phyloP scores from a whole-genome alignment of 768 basidiomycete species.

The Suillus subalutaceus region DNA sequence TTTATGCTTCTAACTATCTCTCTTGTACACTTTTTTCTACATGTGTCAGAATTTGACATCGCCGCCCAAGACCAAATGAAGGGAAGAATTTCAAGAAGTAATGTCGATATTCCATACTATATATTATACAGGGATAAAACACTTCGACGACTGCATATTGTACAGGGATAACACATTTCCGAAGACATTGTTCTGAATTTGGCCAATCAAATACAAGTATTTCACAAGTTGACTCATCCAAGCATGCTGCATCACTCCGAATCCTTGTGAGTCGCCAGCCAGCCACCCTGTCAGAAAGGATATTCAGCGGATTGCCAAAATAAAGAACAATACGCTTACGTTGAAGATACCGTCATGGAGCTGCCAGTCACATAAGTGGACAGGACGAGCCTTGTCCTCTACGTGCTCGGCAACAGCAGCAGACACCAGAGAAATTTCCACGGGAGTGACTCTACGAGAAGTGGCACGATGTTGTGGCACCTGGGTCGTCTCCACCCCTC shows the following conservation, averaged over 20 bases:
- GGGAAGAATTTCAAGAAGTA: not conserved
- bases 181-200: not conserved
- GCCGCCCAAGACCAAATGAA: not conserved
- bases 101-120: not conserved
- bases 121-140: not conserved
- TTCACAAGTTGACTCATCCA: not conserved
- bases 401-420: conserved; percentile 24
- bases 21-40: not conserved
- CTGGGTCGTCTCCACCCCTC: conserved; percentile 3
- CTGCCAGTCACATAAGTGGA: conserved; percentile 27
- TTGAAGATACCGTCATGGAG: conserved; percentile 23
- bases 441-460: conserved; percentile 20
- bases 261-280: conserved; percentile 10
- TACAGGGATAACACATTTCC: not conserved
- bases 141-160: not conserved
- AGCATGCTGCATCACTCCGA: not conserved
- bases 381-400: conserved; percentile 19
- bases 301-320: not conserved
- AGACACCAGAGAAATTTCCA: conserved; percentile 25
- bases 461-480: conserved; percentile 12
- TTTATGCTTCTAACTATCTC: not conserved
- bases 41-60: not conserved
- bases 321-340: conserved; percentile 15
- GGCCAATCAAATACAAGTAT: not conserved
- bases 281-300: conserved; percentile 7